Evolutionary conservation across 768 basidiomycete genomes (phyloP).

Genomic region (Candolleomyces efflorescens): DNA sequence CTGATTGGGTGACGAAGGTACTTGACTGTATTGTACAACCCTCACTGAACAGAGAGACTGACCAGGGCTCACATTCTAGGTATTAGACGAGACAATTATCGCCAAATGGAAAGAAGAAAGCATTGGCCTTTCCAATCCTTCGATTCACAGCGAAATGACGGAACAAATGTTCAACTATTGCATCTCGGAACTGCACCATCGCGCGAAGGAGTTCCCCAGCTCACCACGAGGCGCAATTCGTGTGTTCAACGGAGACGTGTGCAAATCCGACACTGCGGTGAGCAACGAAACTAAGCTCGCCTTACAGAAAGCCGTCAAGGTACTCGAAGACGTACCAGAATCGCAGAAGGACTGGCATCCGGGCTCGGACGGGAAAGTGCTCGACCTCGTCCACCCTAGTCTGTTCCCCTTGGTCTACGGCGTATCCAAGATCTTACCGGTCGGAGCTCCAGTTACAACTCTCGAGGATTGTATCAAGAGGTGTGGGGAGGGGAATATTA

Average conservation of each 20-base stretch:
- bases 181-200: constrained; percentile 16
- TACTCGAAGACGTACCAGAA: no score
- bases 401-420: no score
- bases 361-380: no score
- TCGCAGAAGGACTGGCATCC: no score
- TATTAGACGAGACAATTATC: constrained; percentile 12
- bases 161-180: constrained; percentile 15
- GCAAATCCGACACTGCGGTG: constrained; percentile 25
- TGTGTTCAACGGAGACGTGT: constrained; percentile 12
- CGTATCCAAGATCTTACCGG: no score
- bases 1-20: constrained; percentile 28
- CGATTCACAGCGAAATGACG: constrained; percentile 11
- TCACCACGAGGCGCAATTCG: constrained; percentile 11
- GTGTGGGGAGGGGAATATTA: no score
- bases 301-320: no score
- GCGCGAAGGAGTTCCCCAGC: constrained; percentile 6
- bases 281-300: constrained; percentile 12
- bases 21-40: not conserved
- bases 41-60: no score
- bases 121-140: not conserved
- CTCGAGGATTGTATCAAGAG: no score
- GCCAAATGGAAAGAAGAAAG: constrained; percentile 15
- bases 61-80: not conserved
- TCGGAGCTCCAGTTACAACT: no score
- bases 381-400: no score